These are phyloP conservation scores for Plantago major DNA, from an alignment of 257 asterid species.

Conservation along the genomic window DNA sequence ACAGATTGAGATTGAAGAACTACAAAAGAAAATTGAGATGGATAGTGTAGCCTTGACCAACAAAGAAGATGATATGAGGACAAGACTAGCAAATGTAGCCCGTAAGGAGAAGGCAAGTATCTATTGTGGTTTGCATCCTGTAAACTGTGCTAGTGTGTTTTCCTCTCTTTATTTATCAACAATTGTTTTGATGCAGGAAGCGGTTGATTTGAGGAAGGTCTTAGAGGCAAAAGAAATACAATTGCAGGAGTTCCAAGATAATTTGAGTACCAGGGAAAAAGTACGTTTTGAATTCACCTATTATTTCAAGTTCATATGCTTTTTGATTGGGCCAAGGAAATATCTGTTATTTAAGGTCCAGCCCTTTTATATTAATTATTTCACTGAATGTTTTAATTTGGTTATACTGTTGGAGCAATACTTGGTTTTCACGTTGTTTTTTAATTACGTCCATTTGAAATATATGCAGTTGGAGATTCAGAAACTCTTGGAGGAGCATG, in stretches of 20 bases:
- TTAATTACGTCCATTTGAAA: constrained; percentile 3
- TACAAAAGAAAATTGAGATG: constrained; percentile 59
- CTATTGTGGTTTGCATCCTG: constrained; percentile 10
- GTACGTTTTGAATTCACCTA: constrained; percentile 38
- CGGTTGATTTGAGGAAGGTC: constrained; percentile 43
- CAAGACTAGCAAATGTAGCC: constrained; percentile 46
- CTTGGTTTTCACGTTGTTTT: not conserved
- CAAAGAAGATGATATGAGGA: constrained; percentile 74
- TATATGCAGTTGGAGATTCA: constrained; percentile 71
- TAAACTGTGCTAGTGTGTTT: constrained; percentile 6
- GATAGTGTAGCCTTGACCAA: constrained; percentile 51
- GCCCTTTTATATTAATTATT: not conserved
- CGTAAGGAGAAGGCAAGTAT: constrained; percentile 70
- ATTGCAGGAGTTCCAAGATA: constrained; percentile 66
- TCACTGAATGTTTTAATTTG: constrained; percentile 6
- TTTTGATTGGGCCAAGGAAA: not conserved
- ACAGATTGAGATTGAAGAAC: constrained; percentile 67
- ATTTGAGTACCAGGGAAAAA: constrained; percentile 61
- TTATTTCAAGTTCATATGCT: not conserved
- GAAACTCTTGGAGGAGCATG: constrained; percentile 85
- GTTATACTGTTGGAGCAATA: constrained; percentile 3
- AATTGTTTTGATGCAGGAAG: constrained; percentile 58
- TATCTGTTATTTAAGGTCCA: not conserved
- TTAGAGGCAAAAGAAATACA: constrained; percentile 70
- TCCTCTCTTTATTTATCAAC: constrained; percentile 13